These are phyloP conservation scores for Lagerstroemia fauriei DNA, from an alignment of 441 rosid species.

Conservation along the genomic window DNA sequence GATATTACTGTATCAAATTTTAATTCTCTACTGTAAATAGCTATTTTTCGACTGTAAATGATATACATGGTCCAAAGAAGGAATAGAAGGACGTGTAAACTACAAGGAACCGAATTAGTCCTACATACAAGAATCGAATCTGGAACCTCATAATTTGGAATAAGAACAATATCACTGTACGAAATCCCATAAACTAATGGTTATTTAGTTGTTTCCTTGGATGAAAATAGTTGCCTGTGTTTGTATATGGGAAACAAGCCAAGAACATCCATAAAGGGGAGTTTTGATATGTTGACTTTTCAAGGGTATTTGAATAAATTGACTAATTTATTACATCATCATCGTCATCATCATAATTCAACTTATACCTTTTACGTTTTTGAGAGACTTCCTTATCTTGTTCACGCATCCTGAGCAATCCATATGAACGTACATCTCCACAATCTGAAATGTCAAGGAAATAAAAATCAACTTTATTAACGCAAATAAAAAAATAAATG, in stretches of 20 bases:
- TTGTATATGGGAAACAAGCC: no score
- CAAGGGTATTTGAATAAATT: not conserved
- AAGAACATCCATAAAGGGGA: not conserved
- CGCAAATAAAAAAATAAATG: not conserved
- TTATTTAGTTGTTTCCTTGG: no score
- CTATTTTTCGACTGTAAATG: not conserved
- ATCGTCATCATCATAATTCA: not conserved
- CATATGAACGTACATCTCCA: constrained; percentile 29
- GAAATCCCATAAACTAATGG: no score
- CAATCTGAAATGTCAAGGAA: constrained; percentile 12
- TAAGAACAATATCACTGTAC: no score
- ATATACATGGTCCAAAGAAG: no score
- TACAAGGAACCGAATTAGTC: no score
- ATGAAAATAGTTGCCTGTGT: no score
- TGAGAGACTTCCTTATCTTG: constrained; percentile 24
- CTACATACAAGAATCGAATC: no score
- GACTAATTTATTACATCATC: not conserved
- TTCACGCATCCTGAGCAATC: constrained; percentile 25
- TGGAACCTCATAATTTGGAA: no score
- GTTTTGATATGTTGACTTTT: not conserved
- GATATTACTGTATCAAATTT: no score
- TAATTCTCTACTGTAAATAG: no score
- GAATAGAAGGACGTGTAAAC: no score
- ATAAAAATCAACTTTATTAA: not conserved
- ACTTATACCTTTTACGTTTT: constrained; percentile 23